Conservation (phyloP, 331 rosid genomes). For the Quercus tomentella region DNA sequence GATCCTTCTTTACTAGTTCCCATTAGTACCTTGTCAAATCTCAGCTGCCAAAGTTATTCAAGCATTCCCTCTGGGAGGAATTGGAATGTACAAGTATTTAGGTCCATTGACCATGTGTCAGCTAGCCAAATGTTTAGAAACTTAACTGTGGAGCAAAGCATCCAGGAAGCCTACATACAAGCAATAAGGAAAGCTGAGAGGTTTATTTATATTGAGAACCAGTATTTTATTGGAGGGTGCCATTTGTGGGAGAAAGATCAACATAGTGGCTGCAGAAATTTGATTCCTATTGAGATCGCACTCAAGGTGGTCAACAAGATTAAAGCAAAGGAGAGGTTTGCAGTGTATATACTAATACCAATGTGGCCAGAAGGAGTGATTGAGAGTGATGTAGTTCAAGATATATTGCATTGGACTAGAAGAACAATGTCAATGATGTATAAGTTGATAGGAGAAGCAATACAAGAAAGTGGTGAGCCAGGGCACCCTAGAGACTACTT, state of each 20-base stretch:
- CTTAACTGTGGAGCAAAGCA: slow-evolving; percentile 72
- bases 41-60: slow-evolving; percentile 34
- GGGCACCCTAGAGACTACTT: slow-evolving; percentile 52
- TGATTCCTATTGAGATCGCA: slow-evolving; percentile 88
- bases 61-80: slow-evolving; percentile 32
- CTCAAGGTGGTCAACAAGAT: slow-evolving; percentile 78
- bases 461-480: slow-evolving; percentile 31
- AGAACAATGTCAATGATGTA: slow-evolving; percentile 63
- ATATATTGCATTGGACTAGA: slow-evolving; percentile 76
- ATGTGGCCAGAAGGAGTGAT: slow-evolving; percentile 99
- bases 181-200: slow-evolving; percentile 82
- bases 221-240: slow-evolving; percentile 90
- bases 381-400: slow-evolving; percentile 79
- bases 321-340: slow-evolving; percentile 72
- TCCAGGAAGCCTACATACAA: slow-evolving; percentile 82
- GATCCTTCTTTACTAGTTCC: slow-evolving; percentile 68
- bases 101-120: slow-evolving; percentile 79
- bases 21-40: slow-evolving; percentile 34
- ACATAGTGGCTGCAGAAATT: slow-evolving; percentile 72
- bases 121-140: slow-evolving; percentile 58
- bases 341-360: slow-evolving; percentile 80
- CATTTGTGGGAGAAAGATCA: slow-evolving; percentile 75
- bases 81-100: slow-evolving; percentile 86
- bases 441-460: slow-evolving; percentile 45
- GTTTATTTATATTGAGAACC: slow-evolving; percentile 89